phyloP scores from a whole-genome alignment of 106 monocot species.

The Dendrobium officinale region DNA sequence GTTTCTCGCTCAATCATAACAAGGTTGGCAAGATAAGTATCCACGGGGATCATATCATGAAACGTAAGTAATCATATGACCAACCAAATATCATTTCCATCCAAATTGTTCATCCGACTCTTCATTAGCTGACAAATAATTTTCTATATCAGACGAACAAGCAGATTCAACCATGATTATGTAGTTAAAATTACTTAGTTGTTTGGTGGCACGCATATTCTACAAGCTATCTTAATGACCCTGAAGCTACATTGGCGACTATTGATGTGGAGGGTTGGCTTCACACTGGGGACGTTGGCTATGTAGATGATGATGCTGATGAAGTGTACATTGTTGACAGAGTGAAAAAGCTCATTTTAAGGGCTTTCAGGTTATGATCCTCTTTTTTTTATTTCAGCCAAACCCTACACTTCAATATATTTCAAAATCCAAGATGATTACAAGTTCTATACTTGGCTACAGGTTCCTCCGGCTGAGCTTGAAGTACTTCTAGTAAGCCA shows the following conservation, averaged over 20 bases:
- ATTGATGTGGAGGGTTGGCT: constrained; percentile 89
- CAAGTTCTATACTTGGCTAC: background rate
- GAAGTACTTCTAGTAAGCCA: constrained; percentile 64
- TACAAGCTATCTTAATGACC: constrained; percentile 80
- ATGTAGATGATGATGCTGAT: constrained; percentile 90
- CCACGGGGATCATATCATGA: constrained; percentile 70
- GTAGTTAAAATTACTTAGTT: background rate
- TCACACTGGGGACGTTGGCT: background rate
- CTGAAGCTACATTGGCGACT: constrained; percentile 63
- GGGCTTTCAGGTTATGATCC: constrained; percentile 73
- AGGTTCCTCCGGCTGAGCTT: constrained; percentile 93
- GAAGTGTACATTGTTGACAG: constrained; percentile 95
- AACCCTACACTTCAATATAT: background rate
- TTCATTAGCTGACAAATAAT: background rate
- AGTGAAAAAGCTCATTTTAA: constrained; percentile 97
- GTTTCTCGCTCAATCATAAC: constrained; percentile 44
- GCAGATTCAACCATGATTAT: background rate
- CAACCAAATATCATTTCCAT: too few species aligned
- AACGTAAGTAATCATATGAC: constrained; percentile 13
- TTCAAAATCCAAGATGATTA: background rate
- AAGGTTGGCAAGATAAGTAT: constrained; percentile 69
- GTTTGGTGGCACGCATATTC: too few species aligned
- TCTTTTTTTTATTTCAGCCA: background rate
- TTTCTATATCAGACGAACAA: too few species aligned
- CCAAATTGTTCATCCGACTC: background rate